phyloP scores from a whole-genome alignment of 1,284 basidiomycete species.

The Austropuccinia psidii region DNA sequence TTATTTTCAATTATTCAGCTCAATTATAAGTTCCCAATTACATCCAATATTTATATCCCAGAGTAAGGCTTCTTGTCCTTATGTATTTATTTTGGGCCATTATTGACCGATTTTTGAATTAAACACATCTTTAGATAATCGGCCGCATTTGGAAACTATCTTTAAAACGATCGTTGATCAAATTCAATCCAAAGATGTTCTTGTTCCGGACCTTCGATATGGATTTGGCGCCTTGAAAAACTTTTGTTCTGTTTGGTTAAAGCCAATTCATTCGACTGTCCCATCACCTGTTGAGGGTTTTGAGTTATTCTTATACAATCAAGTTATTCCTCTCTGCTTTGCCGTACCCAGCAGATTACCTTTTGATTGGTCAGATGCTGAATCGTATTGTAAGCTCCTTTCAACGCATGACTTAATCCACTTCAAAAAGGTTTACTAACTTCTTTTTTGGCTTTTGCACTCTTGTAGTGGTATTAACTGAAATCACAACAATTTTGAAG shows the following conservation, averaged over 20 bases:
- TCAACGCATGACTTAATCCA: too few relatives aligned
- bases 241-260: slow-evolving; percentile 67
- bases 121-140: slow-evolving; percentile 59
- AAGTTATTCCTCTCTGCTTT: slow-evolving; percentile 74
- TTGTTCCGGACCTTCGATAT: slow-evolving; percentile 66
- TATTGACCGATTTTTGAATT: slow-evolving; percentile 11
- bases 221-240: slow-evolving; percentile 71
- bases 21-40: slow-evolving; percentile 70
- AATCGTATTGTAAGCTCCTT: slow-evolving; percentile 53
- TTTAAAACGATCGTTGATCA: slow-evolving; percentile 58
- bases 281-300: slow-evolving; percentile 69
- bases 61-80: slow-evolving; percentile 54
- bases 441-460: background rate
- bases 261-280: slow-evolving; percentile 41
- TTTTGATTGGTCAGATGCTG: slow-evolving; percentile 83
- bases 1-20: slow-evolving; percentile 76
- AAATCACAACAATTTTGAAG: slow-evolving; percentile 77
- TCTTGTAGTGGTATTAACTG: slow-evolving; percentile 70
- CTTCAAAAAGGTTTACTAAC: too few relatives aligned
- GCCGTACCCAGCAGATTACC: slow-evolving; percentile 66
- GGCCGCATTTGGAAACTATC: slow-evolving; percentile 67
- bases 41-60: slow-evolving; percentile 78
- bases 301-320: slow-evolving; percentile 84
- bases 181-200: slow-evolving; percentile 59
- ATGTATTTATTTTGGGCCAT: slow-evolving; percentile 5